Evolutionary conservation across 1,284 basidiomycete species (phyloP).

Genomic region (Inonotus hispidus): DNA sequence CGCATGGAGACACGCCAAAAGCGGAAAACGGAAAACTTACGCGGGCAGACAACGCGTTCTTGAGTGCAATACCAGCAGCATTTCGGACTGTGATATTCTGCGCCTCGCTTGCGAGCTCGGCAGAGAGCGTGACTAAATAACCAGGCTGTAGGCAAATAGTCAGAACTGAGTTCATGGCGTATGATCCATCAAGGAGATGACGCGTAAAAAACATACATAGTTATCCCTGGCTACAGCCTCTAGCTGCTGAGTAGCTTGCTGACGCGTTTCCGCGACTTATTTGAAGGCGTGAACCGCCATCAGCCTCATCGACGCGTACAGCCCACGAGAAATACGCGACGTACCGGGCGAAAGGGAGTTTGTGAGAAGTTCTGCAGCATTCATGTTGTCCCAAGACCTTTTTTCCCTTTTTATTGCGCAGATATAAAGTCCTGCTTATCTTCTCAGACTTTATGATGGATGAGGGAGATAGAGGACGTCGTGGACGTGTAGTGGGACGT

Average conservation of each 20-base stretch:
- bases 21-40: constrained; percentile 45
- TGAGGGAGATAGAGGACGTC: constrained; percentile 2
- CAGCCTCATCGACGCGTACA: constrained; percentile 15
- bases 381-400: constrained; percentile 54
- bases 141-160: constrained; percentile 51
- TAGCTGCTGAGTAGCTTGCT: constrained; percentile 83
- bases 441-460: background rate
- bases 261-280: constrained; percentile 78
- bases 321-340: constrained; percentile 26
- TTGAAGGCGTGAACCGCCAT: constrained; percentile 27
- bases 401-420: constrained; percentile 3
- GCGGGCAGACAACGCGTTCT: constrained; percentile 90
- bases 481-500: constrained; percentile 6
- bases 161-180: background rate
- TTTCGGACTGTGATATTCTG: constrained; percentile 79
- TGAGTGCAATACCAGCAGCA: constrained; percentile 93
- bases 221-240: constrained; percentile 81
- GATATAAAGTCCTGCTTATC: background rate
- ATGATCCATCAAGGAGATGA: background rate
- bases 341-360: constrained; percentile 87
- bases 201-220: constrained; percentile 52
- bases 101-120: constrained; percentile 74
- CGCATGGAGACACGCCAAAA: constrained; percentile 1
- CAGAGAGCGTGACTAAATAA: constrained; percentile 85
- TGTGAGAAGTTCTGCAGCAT: constrained; percentile 82